phyloP scores from a whole-genome alignment of 2,329 filamentous ascomycete species.

The Sporothrix phasma region DNA sequence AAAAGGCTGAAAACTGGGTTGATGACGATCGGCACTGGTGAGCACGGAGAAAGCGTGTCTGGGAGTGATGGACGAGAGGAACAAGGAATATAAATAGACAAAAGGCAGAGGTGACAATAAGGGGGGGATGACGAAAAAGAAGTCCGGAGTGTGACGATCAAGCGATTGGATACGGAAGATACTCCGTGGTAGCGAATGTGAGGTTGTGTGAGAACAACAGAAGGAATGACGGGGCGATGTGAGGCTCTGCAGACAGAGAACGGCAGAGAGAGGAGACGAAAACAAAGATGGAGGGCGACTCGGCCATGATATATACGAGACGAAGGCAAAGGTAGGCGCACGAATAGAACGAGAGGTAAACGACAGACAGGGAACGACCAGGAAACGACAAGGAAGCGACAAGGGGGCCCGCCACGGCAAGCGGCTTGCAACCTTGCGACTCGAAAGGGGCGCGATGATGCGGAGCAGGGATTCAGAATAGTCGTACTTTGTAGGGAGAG shows the following conservation, averaged over 20 bases:
- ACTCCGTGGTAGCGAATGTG: background rate
- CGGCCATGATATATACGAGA: slow-evolving; percentile 2
- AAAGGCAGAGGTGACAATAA: background rate
- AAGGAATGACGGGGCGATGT: background rate
- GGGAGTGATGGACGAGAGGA: background rate
- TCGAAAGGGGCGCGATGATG: background rate
- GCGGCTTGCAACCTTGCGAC: background rate
- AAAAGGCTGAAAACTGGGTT: background rate
- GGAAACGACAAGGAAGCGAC: background rate
- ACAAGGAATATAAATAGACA: background rate
- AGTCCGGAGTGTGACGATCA: no score
- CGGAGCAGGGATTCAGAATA: background rate
- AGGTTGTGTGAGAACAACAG: background rate
- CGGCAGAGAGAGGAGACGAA: background rate
- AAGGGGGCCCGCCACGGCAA: background rate
- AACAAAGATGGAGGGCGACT: background rate
- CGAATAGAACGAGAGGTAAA: background rate
- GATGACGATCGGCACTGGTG: background rate
- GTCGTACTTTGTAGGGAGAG: no score
- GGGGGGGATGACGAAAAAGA: background rate
- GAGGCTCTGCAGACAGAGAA: background rate
- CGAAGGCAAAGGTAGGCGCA: background rate
- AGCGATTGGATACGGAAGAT: background rate
- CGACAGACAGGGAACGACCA: no score
- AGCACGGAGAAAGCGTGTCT: background rate